These are phyloP conservation scores for Fusarium cyanostomum DNA, from an alignment of 2,329 filamentous ascomycete species.

Conservation along the genomic window DNA sequence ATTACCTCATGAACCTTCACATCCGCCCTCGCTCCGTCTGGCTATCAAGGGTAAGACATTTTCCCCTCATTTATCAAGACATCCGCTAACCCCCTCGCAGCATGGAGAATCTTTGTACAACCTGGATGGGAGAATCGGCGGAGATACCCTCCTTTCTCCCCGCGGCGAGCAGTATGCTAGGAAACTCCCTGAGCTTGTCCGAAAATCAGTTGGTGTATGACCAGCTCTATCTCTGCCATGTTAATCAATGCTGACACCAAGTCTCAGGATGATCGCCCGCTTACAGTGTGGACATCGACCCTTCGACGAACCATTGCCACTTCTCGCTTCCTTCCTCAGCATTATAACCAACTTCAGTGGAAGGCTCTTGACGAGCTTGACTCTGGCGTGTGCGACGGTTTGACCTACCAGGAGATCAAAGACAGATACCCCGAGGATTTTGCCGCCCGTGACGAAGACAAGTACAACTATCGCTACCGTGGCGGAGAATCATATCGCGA, in stretches of 20 bases:
- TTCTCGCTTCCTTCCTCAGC: conserved; percentile 78
- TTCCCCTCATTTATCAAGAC: not conserved
- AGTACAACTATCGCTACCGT: conserved; percentile 99
- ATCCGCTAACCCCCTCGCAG: conserved; percentile 53
- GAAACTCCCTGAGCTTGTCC: conserved; percentile 84
- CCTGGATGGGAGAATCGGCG: conserved; percentile 88
- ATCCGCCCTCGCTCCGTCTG: conserved; percentile 97
- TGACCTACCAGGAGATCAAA: conserved; percentile 96
- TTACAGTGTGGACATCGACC: conserved; percentile 71
- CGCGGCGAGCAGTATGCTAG: conserved; percentile 89
- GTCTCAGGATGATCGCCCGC: conserved; percentile 64
- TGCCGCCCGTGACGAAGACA: conserved; percentile 93
- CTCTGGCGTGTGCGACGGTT: conserved; percentile 93
- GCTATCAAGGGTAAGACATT: conserved; percentile 80
- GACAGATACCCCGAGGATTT: conserved; percentile 94
- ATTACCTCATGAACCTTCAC: conserved; percentile 98
- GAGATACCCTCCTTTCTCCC: conserved; percentile 85
- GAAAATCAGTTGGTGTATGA: conserved; percentile 84
- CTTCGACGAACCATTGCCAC: conserved; percentile 89
- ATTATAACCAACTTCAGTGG: conserved; percentile 97
- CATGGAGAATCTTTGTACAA: conserved; percentile 97
- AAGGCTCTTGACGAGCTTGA: conserved; percentile 98
- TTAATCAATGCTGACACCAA: conserved; percentile 21
- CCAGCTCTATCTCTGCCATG: not conserved
- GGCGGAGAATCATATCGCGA: conserved; percentile 96